These are phyloP conservation scores for Pinus tabuliformis DNA, from an alignment of 75 land plant species.

Conservation along the genomic window DNA sequence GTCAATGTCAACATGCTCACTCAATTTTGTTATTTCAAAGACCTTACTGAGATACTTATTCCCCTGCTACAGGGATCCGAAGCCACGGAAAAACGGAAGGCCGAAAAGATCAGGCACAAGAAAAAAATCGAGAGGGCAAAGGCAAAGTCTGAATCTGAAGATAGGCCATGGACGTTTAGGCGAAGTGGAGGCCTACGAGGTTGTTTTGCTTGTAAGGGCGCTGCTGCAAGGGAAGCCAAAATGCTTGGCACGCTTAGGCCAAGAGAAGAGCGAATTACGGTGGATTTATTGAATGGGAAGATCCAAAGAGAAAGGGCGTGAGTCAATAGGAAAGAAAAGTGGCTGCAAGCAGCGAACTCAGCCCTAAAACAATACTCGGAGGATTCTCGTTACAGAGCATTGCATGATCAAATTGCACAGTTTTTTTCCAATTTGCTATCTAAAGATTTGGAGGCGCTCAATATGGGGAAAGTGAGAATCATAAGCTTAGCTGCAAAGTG, in stretches of 20 bases:
- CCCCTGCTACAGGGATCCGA: constrained; percentile 36
- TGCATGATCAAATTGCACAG: constrained; percentile 45
- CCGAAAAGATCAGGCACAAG: constrained; percentile 1
- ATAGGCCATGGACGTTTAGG: not conserved
- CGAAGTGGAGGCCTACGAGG: not conserved
- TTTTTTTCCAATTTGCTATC: constrained; percentile 42
- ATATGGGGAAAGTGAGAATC: constrained; percentile 9
- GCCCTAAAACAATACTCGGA: constrained; percentile 28
- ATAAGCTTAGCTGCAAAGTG: constrained; percentile 68
- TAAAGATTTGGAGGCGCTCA: constrained; percentile 27
- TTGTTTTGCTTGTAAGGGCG: constrained; percentile 18
- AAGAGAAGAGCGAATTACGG: constrained; percentile 12
- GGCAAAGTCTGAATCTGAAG: not conserved
- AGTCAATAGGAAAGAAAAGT: constrained; percentile 29
- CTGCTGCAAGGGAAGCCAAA: constrained; percentile 22
- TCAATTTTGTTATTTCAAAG: constrained; percentile 70
- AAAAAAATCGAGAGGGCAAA: not conserved
- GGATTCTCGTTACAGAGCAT: constrained; percentile 29
- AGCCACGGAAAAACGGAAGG: not conserved
- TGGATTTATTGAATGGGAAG: constrained; percentile 8
- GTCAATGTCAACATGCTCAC: constrained; percentile 40
- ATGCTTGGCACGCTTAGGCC: constrained; percentile 13
- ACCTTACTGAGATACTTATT: constrained; percentile 65
- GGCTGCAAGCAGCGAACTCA: constrained; percentile 16
- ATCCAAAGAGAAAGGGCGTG: constrained; percentile 26